Base-by-base conservation (phyloP, 164 flowering plant genomes). In the Aristolochia fimbriata region DNA sequence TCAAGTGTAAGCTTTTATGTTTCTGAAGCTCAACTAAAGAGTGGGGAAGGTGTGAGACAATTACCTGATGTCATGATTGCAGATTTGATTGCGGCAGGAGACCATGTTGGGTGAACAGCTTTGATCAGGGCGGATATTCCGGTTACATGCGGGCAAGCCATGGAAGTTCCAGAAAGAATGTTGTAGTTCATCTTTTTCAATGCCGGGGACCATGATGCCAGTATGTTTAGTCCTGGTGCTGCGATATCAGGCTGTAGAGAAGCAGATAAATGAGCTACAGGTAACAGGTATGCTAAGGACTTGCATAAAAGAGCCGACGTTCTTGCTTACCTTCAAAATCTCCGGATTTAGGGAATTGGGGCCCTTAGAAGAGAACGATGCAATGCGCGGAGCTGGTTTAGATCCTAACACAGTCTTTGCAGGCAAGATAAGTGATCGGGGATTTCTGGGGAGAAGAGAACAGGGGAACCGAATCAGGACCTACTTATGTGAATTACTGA, bases 11-110 rank as follows among this genome's bases (percentile, higher is more conserved):
- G 43, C 12, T 60, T 24, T 53, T 33, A 7, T 37, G 43, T 37
- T 37, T 10, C 43, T 3, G 43, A 37, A 37, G 43, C 9, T 37
- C 43, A 37, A 37, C 43, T 10, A 0, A n/a, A 1, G 43, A 37
- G 10, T 37, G 43, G 10, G 43, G 43, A 15, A 11, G 23, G 31
- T 43, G 31, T 15, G 19, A 31, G 46, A 5, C 27, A n/a, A 5
- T 65, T 82, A 88, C 96, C 91, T 16, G 91, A 82, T 24, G 96
- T 84, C 94, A 89, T 85, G 62, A 89, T 69, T 1, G 96, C 89
- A 25, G 96, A 89, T 72, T 78, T 89, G 55, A 89, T 85, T 13
- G 94, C 86, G 3, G 94, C 67, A n/a, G 96, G 91, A 54, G 87
- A 75, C 96, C 96, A 89, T 6, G 73, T 58, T 13, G 94, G 85